Evolutionary conservation across 768 basidiomycete species (phyloP).

Genomic region (Holtermanniella nyarrowii): DNA sequence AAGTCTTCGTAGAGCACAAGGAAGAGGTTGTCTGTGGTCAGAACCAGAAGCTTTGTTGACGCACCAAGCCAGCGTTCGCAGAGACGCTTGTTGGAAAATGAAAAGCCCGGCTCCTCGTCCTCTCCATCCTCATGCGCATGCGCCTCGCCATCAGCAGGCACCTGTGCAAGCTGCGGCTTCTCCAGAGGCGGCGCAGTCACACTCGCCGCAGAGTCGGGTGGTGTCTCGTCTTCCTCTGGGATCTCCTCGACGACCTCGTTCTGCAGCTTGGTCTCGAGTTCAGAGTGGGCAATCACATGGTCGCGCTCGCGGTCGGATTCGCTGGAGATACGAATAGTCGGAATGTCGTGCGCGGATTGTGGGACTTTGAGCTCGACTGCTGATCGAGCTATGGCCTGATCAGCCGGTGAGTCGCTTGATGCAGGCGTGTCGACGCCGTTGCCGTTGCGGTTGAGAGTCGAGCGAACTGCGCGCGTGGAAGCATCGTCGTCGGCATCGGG

Average conservation of each 20-base stretch:
- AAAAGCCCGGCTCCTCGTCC: conserved; percentile 48
- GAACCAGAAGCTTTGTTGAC: not conserved
- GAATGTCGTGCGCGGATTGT: conserved; percentile 42
- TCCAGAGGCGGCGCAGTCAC: conserved; percentile 31
- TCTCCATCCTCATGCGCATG: conserved; percentile 7
- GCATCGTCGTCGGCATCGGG: conserved; percentile 25
- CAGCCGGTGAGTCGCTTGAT: conserved; percentile 17
- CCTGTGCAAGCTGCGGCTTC: conserved; percentile 32
- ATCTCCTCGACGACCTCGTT: conserved; percentile 42
- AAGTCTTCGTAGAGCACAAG: conserved; percentile 94
- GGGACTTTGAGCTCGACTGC: conserved; percentile 29
- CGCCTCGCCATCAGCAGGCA: conserved; percentile 6
- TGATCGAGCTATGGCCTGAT: too few relatives aligned
- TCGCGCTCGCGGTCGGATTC: conserved; percentile 55
- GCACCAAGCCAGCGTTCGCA: conserved; percentile 86
- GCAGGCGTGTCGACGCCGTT: not conserved
- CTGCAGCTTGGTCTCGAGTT: conserved; percentile 21
- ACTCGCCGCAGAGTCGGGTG: conserved; percentile 4
- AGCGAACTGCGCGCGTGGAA: conserved; percentile 15
- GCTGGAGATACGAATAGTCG: conserved; percentile 68
- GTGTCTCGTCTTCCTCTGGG: conserved; percentile 3
- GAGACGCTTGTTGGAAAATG: conserved; percentile 89
- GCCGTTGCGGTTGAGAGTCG: conserved; percentile 5
- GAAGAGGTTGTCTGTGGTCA: conserved; percentile 57
- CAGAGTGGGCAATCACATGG: conserved; percentile 47